These are phyloP conservation scores for Neurospora sp. DNA, from an alignment of 495 filamentous ascomycete species.

Conservation along the genomic window DNA sequence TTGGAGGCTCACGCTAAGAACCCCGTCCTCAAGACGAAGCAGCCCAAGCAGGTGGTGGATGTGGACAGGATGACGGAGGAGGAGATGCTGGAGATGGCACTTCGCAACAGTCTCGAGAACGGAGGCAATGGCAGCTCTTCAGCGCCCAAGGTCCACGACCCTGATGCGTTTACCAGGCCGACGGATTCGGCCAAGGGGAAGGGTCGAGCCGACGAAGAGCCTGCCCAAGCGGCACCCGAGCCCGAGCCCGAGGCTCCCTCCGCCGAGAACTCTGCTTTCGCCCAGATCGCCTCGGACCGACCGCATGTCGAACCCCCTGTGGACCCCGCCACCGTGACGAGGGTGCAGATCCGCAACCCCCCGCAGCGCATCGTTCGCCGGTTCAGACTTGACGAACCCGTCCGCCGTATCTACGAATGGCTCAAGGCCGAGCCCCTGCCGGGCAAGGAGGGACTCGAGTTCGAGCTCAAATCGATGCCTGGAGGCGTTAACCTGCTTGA, in stretches of 20 bases:
- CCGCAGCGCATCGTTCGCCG: conserved; percentile 72
- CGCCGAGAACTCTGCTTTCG: conserved; percentile 41
- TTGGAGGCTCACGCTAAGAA: conserved; percentile 81
- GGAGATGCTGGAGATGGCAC: conserved; percentile 87
- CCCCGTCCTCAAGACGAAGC: conserved; percentile 74
- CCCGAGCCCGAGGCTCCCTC: conserved; percentile 12
- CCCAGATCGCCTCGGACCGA: conserved; percentile 54
- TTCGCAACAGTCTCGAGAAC: conserved; percentile 68
- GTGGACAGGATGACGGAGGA: conserved; percentile 90
- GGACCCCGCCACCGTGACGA: conserved; percentile 61
- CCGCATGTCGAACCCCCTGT: conserved; percentile 69
- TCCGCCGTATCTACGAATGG: conserved; percentile 87
- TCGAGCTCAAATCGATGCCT: conserved; percentile 65
- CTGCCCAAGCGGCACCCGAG: background rate
- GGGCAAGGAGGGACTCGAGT: conserved; percentile 64
- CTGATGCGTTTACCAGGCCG: conserved; percentile 70
- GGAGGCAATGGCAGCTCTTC: conserved; percentile 8
- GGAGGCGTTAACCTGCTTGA: conserved; percentile 77
- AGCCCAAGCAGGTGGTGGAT: conserved; percentile 56
- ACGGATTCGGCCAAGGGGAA: conserved; percentile 50
- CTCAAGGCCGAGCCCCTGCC: conserved; percentile 74
- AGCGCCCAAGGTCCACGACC: conserved; percentile 47
- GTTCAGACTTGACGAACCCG: conserved; percentile 70
- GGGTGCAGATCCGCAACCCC: conserved; percentile 83
- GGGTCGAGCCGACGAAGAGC: conserved; percentile 33